Evolutionary conservation across 2,329 filamentous ascomycete species (phyloP), one percentile per base, ranked within the genome.

Genomic region (Ceratocystis ficicola): DNA sequence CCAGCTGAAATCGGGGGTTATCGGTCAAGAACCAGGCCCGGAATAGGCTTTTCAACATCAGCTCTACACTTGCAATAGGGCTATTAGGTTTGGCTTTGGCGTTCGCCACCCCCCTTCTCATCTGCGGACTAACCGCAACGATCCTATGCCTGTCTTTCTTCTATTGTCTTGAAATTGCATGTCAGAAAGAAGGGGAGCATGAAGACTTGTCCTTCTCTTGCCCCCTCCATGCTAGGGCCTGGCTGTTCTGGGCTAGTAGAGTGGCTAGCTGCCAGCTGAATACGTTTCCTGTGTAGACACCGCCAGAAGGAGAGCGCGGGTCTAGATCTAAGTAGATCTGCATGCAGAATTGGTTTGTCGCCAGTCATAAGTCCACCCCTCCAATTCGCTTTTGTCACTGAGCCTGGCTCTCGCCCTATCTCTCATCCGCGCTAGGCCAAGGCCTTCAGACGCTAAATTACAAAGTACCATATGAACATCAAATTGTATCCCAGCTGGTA

Each of bases 361-460:
- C 12, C 50, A 20, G 32, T 17, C 44, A 30, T 67, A 60, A 66
- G n/a, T 25, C 25, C 52, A 57, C 48, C 63, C 48, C 44, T 65
- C 50, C 62, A 62, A 63, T 64, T 61, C 64, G 65, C 36, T 63
- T 30, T 20, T 22, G 46, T 20, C 36, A 28, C 8, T 44, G n/a
- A 32, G 48, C 62, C 30, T 20, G n/a, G 46, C 17, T n/a, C n/a
- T 22, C 46, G 17, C 17, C 8, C 6, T 3, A 32, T 57, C 22
- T 28, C 8, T 57, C 36, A 10, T 36, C 12, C 12, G 36, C 36
- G 36, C 52, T 57, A 57, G 10, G 25, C 52, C 22, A 17, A 57
- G 7, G 22, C 8, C 7, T 22, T 50, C 7, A 50, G 17, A n/a
- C 46, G 3, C 25, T 28, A 12, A 57, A 17, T 12, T 12, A 28